Conservation (phyloP, 768 basidiomycete genomes). For the Nevesoporus exiguus region DNA sequence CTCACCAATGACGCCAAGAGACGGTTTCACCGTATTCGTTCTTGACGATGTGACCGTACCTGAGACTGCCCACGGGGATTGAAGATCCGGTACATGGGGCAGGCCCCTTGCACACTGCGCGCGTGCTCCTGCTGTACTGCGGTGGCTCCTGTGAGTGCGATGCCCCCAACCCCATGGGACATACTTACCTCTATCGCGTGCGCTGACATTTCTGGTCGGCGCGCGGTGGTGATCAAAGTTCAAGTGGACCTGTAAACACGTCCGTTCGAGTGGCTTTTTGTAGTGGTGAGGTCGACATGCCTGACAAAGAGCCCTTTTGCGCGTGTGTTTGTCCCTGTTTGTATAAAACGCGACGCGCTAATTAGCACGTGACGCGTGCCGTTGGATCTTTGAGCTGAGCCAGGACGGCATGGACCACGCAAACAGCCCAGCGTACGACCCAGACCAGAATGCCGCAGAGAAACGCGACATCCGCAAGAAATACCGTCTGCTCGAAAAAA, state of each 20-base stretch:
- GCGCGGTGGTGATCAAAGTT: neutral
- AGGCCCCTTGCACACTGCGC: slow-evolving; percentile 66
- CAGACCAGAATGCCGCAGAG: slow-evolving; percentile 81
- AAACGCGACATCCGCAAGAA: slow-evolving; percentile 69
- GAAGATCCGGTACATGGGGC: slow-evolving; percentile 52
- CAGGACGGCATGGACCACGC: slow-evolving; percentile 18
- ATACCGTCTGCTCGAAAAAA: slow-evolving; percentile 65
- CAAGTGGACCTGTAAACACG: no score
- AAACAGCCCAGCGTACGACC: slow-evolving; percentile 56
- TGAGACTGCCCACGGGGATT: slow-evolving; percentile 53
- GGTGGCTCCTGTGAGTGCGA: slow-evolving; percentile 9
- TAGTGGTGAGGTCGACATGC: neutral
- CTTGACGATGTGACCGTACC: slow-evolving; percentile 56
- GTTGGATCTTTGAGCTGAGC: no score
- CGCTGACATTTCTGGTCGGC: slow-evolving; percentile 8
- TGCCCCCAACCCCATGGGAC: no score
- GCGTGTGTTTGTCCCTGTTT: slow-evolving; percentile 22
- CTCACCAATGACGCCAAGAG: slow-evolving; percentile 76
- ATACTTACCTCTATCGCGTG: slow-evolving; percentile 34
- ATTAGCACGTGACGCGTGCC: slow-evolving; percentile 17
- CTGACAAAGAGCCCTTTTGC: neutral
- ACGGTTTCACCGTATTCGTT: slow-evolving; percentile 58
- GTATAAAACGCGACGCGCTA: slow-evolving; percentile 22
- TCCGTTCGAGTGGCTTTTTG: neutral
- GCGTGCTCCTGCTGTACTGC: slow-evolving; percentile 70